phyloP scores from a whole-genome alignment of 1,284 basidiomycete genomes.

The Tausonia pullulans region DNA sequence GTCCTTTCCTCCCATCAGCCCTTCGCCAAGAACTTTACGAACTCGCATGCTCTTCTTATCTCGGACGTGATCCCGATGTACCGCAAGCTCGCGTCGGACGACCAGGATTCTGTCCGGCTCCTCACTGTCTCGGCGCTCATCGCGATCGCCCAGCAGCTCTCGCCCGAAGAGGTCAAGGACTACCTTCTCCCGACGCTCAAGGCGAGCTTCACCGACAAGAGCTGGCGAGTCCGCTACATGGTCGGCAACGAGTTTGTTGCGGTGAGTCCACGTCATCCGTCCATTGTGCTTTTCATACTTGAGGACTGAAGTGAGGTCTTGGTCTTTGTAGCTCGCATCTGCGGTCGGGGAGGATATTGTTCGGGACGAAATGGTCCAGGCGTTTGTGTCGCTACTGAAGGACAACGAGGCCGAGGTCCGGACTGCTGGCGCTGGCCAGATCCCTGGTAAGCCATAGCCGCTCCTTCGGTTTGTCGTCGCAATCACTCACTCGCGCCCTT shows the following conservation, averaged over 20 bases:
- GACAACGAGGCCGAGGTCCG: slow-evolving; percentile 99
- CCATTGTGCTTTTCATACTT: neutral
- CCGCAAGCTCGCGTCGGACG: slow-evolving; percentile 85
- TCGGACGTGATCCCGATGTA: slow-evolving; percentile 87
- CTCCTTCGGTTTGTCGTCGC: slow-evolving; percentile 9
- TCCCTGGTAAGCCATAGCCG: slow-evolving; percentile 59
- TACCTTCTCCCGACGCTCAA: slow-evolving; percentile 74
- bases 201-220: slow-evolving; percentile 83
- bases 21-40: slow-evolving; percentile 51
- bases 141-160: slow-evolving; percentile 74
- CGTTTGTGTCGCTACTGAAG: slow-evolving; percentile 88
- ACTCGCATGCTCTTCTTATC: slow-evolving; percentile 50
- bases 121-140: slow-evolving; percentile 95
- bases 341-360: slow-evolving; percentile 84
- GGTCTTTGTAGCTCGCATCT: slow-evolving; percentile 59
- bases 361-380: slow-evolving; percentile 83
- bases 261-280: slow-evolving; percentile 38
- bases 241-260: slow-evolving; percentile 96
- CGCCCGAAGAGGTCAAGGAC: slow-evolving; percentile 78
- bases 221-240: slow-evolving; percentile 99
- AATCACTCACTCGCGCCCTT: neutral
- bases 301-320: neutral
- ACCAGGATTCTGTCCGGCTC: slow-evolving; percentile 95
- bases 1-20: slow-evolving; percentile 40
- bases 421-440: slow-evolving; percentile 89